phyloP scores from a whole-genome alignment of 768 basidiomycete species.

The Leccinum truebloodii region DNA sequence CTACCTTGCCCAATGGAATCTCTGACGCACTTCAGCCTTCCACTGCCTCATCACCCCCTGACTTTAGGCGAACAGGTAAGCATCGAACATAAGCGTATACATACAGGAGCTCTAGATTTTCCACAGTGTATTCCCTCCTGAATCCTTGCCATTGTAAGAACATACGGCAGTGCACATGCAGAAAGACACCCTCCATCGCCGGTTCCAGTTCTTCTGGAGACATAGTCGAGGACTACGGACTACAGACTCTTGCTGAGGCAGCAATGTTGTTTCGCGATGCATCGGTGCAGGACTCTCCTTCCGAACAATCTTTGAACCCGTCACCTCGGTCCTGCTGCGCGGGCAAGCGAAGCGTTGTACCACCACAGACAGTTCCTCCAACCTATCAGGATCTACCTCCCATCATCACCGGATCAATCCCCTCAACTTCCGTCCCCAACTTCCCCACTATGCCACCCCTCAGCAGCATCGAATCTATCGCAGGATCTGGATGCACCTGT shows the following conservation, averaged over 20 bases:
- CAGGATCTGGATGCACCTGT: conserved; percentile 73
- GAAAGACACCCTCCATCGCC: conserved; percentile 7
- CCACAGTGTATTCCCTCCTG: conserved; percentile 56
- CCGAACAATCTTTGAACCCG: conserved; percentile 8
- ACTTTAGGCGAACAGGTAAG: conserved; percentile 54
- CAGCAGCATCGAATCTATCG: conserved; percentile 55
- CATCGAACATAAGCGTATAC: neutral
- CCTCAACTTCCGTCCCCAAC: conserved; percentile 34
- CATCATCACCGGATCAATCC: conserved; percentile 34
- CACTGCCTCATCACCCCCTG: conserved; percentile 33
- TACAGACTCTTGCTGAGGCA: conserved; percentile 40
- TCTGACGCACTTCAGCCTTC: conserved; percentile 48
- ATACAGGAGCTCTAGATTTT: neutral
- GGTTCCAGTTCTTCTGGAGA: conserved; percentile 7
- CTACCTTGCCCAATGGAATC: conserved; percentile 74
- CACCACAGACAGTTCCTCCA: conserved; percentile 8
- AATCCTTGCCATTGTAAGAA: conserved; percentile 66
- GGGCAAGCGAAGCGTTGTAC: neutral
- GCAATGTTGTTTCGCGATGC: conserved; percentile 28
- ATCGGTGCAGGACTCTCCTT: conserved; percentile 6
- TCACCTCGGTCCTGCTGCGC: conserved; percentile 26
- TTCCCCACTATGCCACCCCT: conserved; percentile 64
- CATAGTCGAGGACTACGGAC: conserved; percentile 18
- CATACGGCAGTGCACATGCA: conserved; percentile 57
- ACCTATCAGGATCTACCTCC: conserved; percentile 50